Evolutionary conservation across 257 asterid genomes (phyloP).

Genomic region (Verbena officinalis): DNA sequence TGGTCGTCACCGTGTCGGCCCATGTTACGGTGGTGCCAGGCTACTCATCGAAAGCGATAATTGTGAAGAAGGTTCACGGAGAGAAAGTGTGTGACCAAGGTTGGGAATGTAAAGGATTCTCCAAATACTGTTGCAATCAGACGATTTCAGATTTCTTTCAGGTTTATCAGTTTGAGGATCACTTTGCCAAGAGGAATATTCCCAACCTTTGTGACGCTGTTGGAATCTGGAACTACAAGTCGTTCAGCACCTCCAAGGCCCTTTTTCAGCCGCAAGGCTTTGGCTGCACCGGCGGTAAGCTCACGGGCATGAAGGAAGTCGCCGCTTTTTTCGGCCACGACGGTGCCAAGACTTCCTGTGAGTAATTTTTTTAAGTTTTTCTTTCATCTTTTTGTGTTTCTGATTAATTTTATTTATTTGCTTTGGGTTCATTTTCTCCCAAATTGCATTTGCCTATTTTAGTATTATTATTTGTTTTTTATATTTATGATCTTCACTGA

Average conservation of each 20-base stretch:
- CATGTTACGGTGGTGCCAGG: constrained; percentile 31
- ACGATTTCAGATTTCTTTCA: constrained; percentile 74
- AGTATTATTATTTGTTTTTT: not conserved
- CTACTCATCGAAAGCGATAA: constrained; percentile 38
- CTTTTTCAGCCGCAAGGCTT: constrained; percentile 78
- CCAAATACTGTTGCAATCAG: constrained; percentile 71
- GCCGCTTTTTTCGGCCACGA: constrained; percentile 87
- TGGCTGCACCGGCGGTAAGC: constrained; percentile 77
- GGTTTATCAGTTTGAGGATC: constrained; percentile 70
- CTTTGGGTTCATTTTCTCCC: not conserved
- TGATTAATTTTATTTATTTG: not conserved
- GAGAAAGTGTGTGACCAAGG: constrained; percentile 68
- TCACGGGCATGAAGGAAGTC: constrained; percentile 71
- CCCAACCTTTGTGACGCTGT: constrained; percentile 79
- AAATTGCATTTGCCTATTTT: not conserved
- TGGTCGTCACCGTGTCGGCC: too few relatives aligned
- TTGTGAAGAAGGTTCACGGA: constrained; percentile 60
- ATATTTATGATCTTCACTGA: not conserved
- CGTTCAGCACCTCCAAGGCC: constrained; percentile 77
- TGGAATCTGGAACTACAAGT: constrained; percentile 76
- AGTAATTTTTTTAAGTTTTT: constrained; percentile 22
- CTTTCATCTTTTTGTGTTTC: not conserved
- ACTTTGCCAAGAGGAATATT: constrained; percentile 70
- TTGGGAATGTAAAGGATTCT: constrained; percentile 68
- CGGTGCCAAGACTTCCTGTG: constrained; percentile 79